Base-by-base conservation (phyloP, 1,139 yeast species). In the Saccharomyces hybrid region DNA sequence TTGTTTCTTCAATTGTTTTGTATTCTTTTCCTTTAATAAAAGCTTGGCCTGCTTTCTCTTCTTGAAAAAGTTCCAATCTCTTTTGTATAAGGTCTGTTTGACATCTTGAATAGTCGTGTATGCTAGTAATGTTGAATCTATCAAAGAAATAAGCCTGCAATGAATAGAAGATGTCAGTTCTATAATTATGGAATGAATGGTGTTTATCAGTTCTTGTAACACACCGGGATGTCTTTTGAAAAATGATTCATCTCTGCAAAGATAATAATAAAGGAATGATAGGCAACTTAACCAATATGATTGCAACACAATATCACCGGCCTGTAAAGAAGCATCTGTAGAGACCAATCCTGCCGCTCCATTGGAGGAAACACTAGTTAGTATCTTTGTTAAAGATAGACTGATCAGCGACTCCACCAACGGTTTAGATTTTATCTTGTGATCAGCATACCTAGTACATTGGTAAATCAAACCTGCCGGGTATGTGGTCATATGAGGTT, bases 41-140 rank as follows among this genome's bases (percentile, higher is more conserved):
- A 48, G 60, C 51, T 63, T 76, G 66, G 63, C 61, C 38, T 68
- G 70, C 49, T 60, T 64, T 57, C 80, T 79, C 60, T 75, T 76
- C 62, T 84, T 84, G 69, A 85, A 85, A 46, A 86, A 73, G 63
- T 84, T 84, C 93, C 93, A 85, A 63, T 85, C 89, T 59, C 79
- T 83, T 53, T 84, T 86, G 65, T 84, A 86, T 46, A 83, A 57
- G 2, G 75, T 71, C 32, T 69, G 81, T 51, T 81, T 76, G 14
- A 83, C 81, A 60, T 84, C 90, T 1, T 85, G 85, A 54, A 85
- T 79, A 55, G 80, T 83, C 11, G 84, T 79, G 66, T 81, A 85
- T 57, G 84, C 76, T 51, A 86, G 71, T 51, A 86, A 65, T 61
- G 93, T 84, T 16, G 81, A 81, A 57, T 84, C 88, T 4, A 84